These are phyloP conservation scores for Hericium erinaceus DNA, from an alignment of 768 basidiomycete species.

Conservation along the genomic window DNA sequence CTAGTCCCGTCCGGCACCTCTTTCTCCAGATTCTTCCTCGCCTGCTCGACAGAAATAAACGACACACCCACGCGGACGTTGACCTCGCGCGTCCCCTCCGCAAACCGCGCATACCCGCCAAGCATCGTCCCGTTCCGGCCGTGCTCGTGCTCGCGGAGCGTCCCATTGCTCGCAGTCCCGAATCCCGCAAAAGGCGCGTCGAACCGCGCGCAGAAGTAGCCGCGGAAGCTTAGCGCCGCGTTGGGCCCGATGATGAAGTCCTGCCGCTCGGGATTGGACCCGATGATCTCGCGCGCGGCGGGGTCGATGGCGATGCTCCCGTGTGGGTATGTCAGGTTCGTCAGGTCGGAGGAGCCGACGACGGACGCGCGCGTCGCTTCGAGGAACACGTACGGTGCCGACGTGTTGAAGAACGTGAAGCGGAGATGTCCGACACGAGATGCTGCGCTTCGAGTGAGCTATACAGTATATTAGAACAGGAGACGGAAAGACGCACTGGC, in stretches of 20 bases:
- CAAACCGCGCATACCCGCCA: conserved; percentile 43
- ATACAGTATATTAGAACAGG: neutral
- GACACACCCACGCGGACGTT: conserved; percentile 60
- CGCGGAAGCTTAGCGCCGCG: conserved; percentile 21
- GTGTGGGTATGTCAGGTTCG: conserved; percentile 42
- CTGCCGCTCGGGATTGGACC: conserved; percentile 59
- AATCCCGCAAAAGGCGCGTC: conserved; percentile 32
- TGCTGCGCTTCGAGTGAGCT: conserved; percentile 29
- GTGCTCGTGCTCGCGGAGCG: conserved; percentile 19
- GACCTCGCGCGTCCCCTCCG: conserved; percentile 24
- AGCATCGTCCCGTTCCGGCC: conserved; percentile 34
- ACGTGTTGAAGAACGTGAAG: conserved; percentile 46
- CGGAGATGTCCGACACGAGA: conserved; percentile 69
- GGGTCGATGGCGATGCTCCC: conserved; percentile 42
- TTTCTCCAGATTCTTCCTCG: conserved; percentile 28
- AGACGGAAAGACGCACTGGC: conserved; percentile 37
- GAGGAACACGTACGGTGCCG: conserved; percentile 49
- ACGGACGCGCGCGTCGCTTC: conserved; percentile 59
- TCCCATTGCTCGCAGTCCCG: conserved; percentile 43
- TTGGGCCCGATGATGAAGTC: conserved; percentile 58
- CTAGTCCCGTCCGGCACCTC: conserved; percentile 31
- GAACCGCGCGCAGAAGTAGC: conserved; percentile 56
- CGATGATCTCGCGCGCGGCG: conserved; percentile 40
- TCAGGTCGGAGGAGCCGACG: conserved; percentile 40
- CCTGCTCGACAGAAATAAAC: conserved; percentile 63